phyloP scores from a whole-genome alignment of 2,329 filamentous ascomycete genomes.

The Trichophyton verrucosum region DNA sequence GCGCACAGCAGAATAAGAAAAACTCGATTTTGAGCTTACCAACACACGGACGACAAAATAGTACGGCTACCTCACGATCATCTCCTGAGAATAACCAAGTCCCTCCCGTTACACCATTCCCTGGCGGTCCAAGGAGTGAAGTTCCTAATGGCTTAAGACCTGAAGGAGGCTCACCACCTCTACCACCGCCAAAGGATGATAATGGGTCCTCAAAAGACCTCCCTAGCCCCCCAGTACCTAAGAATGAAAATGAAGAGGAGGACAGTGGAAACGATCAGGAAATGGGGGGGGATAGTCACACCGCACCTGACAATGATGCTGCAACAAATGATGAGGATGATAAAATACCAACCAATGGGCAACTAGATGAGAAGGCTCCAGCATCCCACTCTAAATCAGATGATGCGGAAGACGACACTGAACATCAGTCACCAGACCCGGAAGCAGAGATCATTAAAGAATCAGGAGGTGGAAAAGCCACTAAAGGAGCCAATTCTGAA shows the following conservation, averaged over 20 bases:
- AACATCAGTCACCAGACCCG: neutral
- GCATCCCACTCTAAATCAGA: neutral
- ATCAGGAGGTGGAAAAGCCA: neutral
- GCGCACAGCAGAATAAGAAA: conserved; percentile 12
- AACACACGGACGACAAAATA: conserved; percentile 4
- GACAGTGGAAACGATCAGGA: conserved; percentile 9
- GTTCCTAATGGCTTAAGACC: conserved; percentile 7
- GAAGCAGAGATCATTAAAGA: neutral
- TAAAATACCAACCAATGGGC: neutral
- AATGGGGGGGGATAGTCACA: conserved; percentile 9
- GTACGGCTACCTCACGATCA: neutral
- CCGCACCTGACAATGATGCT: neutral
- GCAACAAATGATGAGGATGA: neutral
- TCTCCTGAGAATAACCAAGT: conserved; percentile 6
- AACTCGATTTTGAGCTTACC: conserved; percentile 8
- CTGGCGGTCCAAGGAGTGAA: conserved; percentile 12
- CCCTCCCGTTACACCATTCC: conserved; percentile 18
- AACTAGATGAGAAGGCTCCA: neutral
- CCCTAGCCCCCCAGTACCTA: conserved; percentile 1
- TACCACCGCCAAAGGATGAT: conserved; percentile 6
- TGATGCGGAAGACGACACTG: neutral
- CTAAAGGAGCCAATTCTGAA: neutral
- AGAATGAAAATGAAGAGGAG: conserved; percentile 3
- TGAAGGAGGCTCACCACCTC: conserved; percentile 7
- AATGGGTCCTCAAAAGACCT: neutral